These are phyloP conservation scores for Microdochium trichocladiopsis DNA, from an alignment of 2,329 filamentous ascomycete species.

Conservation along the genomic window DNA sequence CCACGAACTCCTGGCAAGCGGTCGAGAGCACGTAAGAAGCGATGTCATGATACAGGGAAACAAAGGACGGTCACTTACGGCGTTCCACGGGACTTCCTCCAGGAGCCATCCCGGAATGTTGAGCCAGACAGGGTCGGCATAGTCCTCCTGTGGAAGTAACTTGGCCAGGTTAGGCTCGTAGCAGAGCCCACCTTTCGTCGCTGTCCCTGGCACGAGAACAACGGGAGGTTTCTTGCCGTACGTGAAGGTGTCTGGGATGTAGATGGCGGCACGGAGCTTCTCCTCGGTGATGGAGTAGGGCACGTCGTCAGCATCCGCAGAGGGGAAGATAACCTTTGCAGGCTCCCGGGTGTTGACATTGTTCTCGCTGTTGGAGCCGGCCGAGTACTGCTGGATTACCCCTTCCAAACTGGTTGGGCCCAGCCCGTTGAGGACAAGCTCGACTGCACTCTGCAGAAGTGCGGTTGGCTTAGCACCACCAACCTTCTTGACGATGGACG, in stretches of 20 bases:
- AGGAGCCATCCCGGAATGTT: background rate
- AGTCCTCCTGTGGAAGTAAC: constrained; percentile 1
- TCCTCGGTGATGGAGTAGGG: constrained; percentile 2
- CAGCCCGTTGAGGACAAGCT: background rate
- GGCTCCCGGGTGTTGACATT: constrained; percentile 1
- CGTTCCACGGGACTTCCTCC: background rate
- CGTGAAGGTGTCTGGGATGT: constrained; percentile 4
- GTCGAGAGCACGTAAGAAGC: background rate
- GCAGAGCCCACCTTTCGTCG: constrained; percentile 3
- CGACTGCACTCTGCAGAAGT: background rate
- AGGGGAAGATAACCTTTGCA: background rate
- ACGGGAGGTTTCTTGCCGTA: constrained; percentile 3
- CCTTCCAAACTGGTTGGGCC: background rate
- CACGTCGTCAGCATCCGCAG: background rate
- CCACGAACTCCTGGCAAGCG: background rate
- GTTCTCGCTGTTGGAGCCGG: background rate
- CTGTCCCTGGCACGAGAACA: constrained; percentile 4
- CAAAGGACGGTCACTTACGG: background rate
- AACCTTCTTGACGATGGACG: background rate
- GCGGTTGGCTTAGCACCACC: background rate
- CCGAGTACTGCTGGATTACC: background rate
- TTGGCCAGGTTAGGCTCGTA: constrained; percentile 4
- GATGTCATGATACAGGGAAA: background rate
- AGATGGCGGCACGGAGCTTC: constrained; percentile 4
- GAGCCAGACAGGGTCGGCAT: background rate